Evolutionary conservation across 768 basidiomycete genomes (phyloP), one percentile per base, ranked within the genome.

Genomic region (Mycena galopus): DNA sequence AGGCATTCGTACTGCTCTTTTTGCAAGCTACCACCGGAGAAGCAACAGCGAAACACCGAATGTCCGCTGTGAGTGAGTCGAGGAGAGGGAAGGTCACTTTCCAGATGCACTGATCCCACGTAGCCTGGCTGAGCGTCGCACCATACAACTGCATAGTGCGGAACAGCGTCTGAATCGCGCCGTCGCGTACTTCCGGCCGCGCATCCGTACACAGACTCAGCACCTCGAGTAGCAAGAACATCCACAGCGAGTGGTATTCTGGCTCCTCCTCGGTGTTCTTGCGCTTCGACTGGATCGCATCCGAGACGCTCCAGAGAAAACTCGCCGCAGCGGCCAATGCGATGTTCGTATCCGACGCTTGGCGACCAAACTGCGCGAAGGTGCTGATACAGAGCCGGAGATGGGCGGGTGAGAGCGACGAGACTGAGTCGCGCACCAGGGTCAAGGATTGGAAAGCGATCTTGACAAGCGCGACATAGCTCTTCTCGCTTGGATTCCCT

Each of bases 311-410:
- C 97, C 97, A 99, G 6, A 99, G 85, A 3, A 98, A 83, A 64
- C 95, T 96, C 69, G 96, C 96, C 0, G 97, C 96, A 0, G 96
- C 95, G 1, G 97, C 97, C 66, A 99, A 84, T 1, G 96, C 95
- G 67, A 99, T 97, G 76, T 99, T 99, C 44, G 97, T 97, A 74
- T 99, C 98, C 0, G n/a, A n/a, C n/a, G 91, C 88, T 77, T 99
- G 97, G 21, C 92, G 89, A 9, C 97, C 96, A 81, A 97, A 99
- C 65, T 93, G 92, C 7, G 95, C 95, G 0, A 99, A 86, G 6
- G 97, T 97, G 72, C 87, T 90, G 81, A 99, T 97, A 76, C 96
- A 98, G 11, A 95, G 86, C 10, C 92, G 92, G 27, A 98, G 90
- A 77, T 97, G 93, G 29, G 92, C 89, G 0, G 92, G 88, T 0